A percentile compares a stretch with the other conserved stretches of the same genome.
phyloP scores from a whole-genome alignment of 768 basidiomycete species.

The Rhodotorula taiwanensis region DNA sequence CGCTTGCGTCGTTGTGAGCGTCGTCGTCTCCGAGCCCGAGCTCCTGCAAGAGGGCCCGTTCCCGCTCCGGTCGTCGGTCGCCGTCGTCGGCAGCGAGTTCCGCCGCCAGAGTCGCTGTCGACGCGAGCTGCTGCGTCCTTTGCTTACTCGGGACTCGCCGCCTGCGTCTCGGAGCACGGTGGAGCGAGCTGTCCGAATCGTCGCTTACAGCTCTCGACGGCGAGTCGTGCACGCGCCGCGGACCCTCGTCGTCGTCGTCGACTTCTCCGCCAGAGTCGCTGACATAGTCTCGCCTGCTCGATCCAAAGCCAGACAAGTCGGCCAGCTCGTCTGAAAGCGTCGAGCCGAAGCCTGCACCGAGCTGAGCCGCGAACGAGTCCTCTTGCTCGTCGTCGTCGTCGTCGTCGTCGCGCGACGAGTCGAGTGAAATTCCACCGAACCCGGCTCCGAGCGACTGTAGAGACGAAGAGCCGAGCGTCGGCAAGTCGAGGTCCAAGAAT shows the following conservation, averaged over 20 bases:
- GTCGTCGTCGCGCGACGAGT: not conserved
- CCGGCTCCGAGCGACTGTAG: not conserved
- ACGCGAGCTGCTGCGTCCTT: too few relatives aligned
- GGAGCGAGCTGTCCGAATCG: too few relatives aligned
- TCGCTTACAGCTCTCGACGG: not conserved
- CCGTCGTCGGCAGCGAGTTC: conserved; percentile 27
- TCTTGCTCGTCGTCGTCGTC: not conserved
- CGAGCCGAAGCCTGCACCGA: not conserved
- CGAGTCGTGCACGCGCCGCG: not conserved
- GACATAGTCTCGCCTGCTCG: not conserved
- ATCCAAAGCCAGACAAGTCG: not conserved
- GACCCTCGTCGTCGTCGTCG: not conserved
- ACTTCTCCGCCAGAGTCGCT: not conserved
- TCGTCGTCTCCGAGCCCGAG: conserved; percentile 17
- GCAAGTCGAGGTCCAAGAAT: conserved; percentile 22
- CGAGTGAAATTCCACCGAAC: too few relatives aligned
- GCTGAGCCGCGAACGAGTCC: not conserved
- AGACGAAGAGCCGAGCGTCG: not conserved
- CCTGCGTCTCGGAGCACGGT: too few relatives aligned
- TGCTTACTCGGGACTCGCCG: too few relatives aligned
- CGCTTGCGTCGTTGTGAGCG: too few relatives aligned
- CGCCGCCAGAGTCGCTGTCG: conserved; percentile 14
- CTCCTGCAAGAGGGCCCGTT: conserved; percentile 16
- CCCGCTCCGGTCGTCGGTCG: not conserved
- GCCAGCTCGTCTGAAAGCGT: too few relatives aligned